These are phyloP conservation scores for Aspergillus neoniger DNA, from an alignment of 2,329 filamentous ascomycete species.

Conservation along the genomic window DNA sequence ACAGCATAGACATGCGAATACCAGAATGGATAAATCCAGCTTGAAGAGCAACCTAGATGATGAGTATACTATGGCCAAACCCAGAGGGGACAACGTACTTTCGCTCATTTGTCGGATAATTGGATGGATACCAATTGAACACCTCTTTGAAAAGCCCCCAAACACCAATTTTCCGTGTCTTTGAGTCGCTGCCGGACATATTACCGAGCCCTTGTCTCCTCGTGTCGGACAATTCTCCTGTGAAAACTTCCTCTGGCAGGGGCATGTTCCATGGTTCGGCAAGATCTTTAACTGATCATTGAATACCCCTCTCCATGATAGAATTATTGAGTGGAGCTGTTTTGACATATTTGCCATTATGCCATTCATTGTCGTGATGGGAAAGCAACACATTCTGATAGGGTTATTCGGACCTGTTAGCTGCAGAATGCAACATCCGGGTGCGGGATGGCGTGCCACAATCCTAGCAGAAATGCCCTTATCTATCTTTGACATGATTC, in stretches of 20 bases:
- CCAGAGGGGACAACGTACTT: constrained; percentile 20
- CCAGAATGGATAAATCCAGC: constrained; percentile 34
- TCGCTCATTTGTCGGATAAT: constrained; percentile 32
- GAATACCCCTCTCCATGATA: background rate
- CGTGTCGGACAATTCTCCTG: background rate
- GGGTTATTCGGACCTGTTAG: constrained; percentile 9
- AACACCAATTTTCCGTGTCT: constrained; percentile 10
- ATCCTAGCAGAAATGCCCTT: constrained; percentile 6
- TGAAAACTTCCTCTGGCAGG: background rate
- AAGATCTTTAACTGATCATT: background rate
- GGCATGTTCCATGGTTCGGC: background rate
- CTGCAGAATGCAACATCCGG: constrained; percentile 12
- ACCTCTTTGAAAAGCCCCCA: constrained; percentile 31
- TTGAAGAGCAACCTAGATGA: constrained; percentile 31
- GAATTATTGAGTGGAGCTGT: background rate
- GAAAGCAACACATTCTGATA: background rate
- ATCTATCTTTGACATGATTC: constrained; percentile 6
- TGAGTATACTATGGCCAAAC: background rate
- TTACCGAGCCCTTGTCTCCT: background rate
- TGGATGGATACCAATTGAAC: constrained; percentile 37
- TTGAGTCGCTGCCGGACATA: constrained; percentile 21
- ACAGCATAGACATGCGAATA: constrained; percentile 37
- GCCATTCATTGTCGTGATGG: constrained; percentile 23
- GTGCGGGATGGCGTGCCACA: constrained; percentile 27
- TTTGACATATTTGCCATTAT: constrained; percentile 16